These are phyloP conservation scores for Turnera subulata DNA, from an alignment of 345 rosid genomes.

Conservation along the genomic window DNA sequence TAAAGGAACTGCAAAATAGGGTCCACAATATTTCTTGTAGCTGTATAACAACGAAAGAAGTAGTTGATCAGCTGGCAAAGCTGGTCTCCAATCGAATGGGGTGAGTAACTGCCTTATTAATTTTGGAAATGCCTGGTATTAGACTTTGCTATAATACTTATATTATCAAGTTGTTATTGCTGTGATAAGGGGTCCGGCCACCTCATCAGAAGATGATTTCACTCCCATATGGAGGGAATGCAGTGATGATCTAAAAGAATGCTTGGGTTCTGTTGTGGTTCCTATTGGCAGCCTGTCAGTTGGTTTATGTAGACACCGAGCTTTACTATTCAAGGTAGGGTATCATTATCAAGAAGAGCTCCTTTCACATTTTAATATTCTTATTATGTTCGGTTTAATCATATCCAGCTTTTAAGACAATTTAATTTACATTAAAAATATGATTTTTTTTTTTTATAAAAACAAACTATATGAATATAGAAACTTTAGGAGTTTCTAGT, in stretches of 20 bases:
- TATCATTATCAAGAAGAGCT: background rate
- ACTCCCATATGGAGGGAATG: slow-evolving; percentile 71
- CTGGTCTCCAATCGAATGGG: slow-evolving; percentile 91
- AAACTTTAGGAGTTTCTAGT: no score
- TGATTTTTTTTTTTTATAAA: background rate
- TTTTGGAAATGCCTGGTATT: slow-evolving; percentile 7
- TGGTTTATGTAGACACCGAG: slow-evolving; percentile 97
- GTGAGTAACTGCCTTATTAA: slow-evolving; percentile 46
- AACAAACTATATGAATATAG: no score
- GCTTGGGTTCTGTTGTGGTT: slow-evolving; percentile 80
- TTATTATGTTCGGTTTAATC: background rate
- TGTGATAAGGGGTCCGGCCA: slow-evolving; percentile 64
- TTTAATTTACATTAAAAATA: background rate
- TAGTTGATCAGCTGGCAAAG: slow-evolving; percentile 91
- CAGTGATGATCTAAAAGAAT: slow-evolving; percentile 71
- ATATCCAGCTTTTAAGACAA: background rate
- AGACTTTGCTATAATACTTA: slow-evolving; percentile 11
- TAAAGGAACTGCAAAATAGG: slow-evolving; percentile 80
- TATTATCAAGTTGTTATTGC: slow-evolving; percentile 25
- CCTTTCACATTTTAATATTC: background rate
- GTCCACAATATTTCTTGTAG: slow-evolving; percentile 62
- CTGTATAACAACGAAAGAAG: slow-evolving; percentile 75
- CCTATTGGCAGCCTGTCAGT: slow-evolving; percentile 86
- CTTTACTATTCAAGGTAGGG: slow-evolving; percentile 82
- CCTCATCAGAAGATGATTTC: slow-evolving; percentile 62